Evolutionary conservation across 2,329 filamentous ascomycete species (phyloP).

Genomic region (Botrytis fragariae): DNA sequence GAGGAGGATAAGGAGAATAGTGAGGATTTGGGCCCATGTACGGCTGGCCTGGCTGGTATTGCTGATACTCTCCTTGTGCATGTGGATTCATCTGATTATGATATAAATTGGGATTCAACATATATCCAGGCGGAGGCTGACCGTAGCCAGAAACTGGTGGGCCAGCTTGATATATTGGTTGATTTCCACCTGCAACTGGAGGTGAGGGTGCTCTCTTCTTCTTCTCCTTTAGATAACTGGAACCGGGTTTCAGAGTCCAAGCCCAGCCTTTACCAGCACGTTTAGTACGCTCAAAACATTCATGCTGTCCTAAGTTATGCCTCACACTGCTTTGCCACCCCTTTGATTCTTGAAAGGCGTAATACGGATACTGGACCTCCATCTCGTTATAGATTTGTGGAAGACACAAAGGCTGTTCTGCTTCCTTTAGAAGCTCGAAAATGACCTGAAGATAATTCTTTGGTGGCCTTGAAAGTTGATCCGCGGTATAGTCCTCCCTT

Average conservation of each 20-base stretch:
- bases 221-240: constrained; percentile 56
- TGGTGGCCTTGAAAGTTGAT: constrained; percentile 66
- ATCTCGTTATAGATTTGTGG: constrained; percentile 61
- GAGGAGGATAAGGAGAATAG: constrained; percentile 19
- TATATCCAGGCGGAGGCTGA: constrained; percentile 24
- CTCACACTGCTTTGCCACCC: constrained; percentile 63
- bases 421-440: constrained; percentile 53
- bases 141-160: constrained; percentile 27
- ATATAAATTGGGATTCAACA: constrained; percentile 31
- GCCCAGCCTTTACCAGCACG: constrained; percentile 55
- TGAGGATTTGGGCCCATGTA: constrained; percentile 27
- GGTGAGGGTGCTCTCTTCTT: constrained; percentile 45
- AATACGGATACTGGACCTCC: constrained; percentile 56
- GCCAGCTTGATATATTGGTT: constrained; percentile 34
- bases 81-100: constrained; percentile 28
- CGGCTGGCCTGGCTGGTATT: constrained; percentile 27
- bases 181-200: constrained; percentile 36
- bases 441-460: constrained; percentile 58
- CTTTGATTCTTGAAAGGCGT: constrained; percentile 52
- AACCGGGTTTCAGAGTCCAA: constrained; percentile 53
- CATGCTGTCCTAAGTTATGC: constrained; percentile 57
- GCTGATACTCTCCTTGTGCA: constrained; percentile 13
- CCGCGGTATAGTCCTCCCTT: constrained; percentile 61
- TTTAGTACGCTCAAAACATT: constrained; percentile 54
- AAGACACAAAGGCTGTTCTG: constrained; percentile 51